phyloP scores from a whole-genome alignment of 1,284 basidiomycete genomes.

The Mrakiaceae sp. region DNA sequence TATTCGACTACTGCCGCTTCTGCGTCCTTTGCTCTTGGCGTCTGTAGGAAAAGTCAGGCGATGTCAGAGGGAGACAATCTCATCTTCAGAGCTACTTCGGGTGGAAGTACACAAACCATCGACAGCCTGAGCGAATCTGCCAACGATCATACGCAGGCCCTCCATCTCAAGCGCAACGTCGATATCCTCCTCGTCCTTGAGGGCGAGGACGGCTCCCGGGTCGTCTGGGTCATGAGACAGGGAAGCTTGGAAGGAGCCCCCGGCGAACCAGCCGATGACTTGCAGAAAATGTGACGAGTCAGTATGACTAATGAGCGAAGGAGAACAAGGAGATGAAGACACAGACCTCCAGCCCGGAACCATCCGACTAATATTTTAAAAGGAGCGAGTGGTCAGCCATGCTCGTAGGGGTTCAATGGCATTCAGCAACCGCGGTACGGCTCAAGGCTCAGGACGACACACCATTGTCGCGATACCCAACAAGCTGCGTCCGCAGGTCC shows the following conservation, averaged over 20 bases:
- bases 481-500: conserved; percentile 11
- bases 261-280: conserved; percentile 13
- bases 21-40: no score
- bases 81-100: no score
- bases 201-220: no score
- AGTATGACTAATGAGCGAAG: neutral
- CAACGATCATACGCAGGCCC: neutral
- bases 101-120: no score
- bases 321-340: neutral
- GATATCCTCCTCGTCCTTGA: neutral
- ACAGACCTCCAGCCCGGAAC: neutral
- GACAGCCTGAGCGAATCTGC: neutral
- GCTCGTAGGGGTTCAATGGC: no score
- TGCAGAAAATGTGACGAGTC: neutral
- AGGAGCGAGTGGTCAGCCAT: no score
- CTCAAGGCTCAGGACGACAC: neutral
- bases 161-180: neutral
- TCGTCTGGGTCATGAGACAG: no score
- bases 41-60: no score
- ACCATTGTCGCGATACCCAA: conserved; percentile 6
- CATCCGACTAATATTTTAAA: neutral
- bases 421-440: no score
- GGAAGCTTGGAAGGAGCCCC: neutral
- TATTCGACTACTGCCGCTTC: no score
- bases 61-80: no score